Percentiles rank a stretch among this genome's conserved stretches.
Conservation (phyloP, 2,329 filamentous ascomycete species). For the Thelonectria discophora region DNA sequence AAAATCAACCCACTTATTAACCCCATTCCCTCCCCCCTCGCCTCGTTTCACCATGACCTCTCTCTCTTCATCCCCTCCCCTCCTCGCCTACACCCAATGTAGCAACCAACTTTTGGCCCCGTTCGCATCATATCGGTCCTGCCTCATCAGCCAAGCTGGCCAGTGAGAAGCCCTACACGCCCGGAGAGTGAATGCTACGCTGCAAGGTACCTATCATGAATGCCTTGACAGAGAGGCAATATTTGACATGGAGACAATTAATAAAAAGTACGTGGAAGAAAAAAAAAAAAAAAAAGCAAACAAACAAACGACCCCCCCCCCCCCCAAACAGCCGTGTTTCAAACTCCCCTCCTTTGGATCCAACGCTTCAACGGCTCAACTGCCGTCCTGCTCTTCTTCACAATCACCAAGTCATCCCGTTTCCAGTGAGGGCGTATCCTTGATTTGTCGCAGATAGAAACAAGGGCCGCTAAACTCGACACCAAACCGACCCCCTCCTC, state of each 20-base stretch:
- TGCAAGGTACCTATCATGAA: no score
- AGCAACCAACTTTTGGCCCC: no score
- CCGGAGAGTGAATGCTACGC: no score
- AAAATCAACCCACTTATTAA: slow-evolving; percentile 16
- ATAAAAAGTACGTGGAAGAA: background rate
- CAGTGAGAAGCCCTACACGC: background rate
- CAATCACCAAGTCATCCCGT: no score
- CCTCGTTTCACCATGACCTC: slow-evolving; percentile 20
- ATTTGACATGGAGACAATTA: no score
- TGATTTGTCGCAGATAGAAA: slow-evolving; percentile 8
- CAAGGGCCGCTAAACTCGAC: no score
- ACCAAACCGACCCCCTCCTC: no score
- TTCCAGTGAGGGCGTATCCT: no score
- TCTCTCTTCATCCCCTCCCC: background rate
- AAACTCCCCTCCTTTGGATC: slow-evolving; percentile 5
- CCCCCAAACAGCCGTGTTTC: slow-evolving; percentile 19
- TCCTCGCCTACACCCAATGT: slow-evolving; percentile 5
- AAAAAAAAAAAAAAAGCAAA: no score
- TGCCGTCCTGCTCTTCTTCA: background rate
- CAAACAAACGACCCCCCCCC: no score
- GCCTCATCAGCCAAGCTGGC: background rate
- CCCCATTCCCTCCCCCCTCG: slow-evolving; percentile 17
- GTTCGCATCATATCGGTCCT: no score
- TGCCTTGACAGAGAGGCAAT: no score
- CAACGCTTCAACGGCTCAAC: slow-evolving; percentile 8